Evolutionary conservation across 2,329 filamentous ascomycete genomes (phyloP), one percentile per base, ranked within the genome.

Genomic region (Venturia asperata): DNA sequence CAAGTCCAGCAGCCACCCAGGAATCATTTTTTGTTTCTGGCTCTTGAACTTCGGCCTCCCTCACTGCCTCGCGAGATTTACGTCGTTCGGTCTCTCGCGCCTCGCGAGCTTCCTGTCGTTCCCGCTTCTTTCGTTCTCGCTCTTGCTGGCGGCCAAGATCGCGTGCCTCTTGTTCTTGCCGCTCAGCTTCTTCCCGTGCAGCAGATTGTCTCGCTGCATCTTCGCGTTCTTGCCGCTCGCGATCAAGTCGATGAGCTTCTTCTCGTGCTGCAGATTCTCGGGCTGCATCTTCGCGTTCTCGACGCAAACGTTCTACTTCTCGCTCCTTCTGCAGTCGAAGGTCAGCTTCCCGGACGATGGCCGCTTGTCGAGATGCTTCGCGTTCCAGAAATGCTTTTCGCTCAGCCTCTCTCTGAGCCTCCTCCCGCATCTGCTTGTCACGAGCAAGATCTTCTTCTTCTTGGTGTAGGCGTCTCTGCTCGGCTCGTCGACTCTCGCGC

Each of bases 1-100:
- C 74, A 62, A 72, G 69, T 7, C 72, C 74, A 37, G 72, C 74
- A 42, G 74, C 75, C 37, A 74, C 73, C 76, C 75, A 78, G 4
- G 70, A 65, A 24, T 61, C 64, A 2, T 55, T n/a, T 6, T 76
- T 71, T 24, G 72, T 71, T 47, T 73, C 75, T 15, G 74, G 72
- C 7, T 73, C 70, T 63, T 72, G 67, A 15, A 76, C 67, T 62
- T 77, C 73, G 27, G 70, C 68, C 60, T 76, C 73, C 52, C 74
- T 74, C 56, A 73, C 71, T 41, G 66, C 68, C 55, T 74, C 72
- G 45, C 63, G 63, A 24, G 24, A 3, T 47, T 30, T 24, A 19
- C 45, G 39, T 34, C 70, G 67, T 30, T 70, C 70, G 61, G 67
- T 43, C 39, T 62, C 52, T 13, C 60, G 64, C 27, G 19, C 68